Percentiles rank a stretch among this genome's conserved stretches.
Conservation (phyloP, 108 stramenopile genomes). For the Asterionellopsis glacialis region DNA sequence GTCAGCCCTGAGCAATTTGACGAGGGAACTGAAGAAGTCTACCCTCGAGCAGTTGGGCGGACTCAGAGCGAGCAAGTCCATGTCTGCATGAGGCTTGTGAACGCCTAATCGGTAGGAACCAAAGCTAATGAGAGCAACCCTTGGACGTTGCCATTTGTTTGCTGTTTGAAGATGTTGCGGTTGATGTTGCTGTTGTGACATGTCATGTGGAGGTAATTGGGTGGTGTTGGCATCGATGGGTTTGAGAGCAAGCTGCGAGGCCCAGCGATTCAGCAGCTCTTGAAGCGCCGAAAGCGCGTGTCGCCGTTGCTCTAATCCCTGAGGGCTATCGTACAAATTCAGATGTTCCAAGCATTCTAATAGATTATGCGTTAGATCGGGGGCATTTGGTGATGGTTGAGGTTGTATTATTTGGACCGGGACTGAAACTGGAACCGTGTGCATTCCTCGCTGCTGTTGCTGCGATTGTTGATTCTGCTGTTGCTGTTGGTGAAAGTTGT, state of each 20-base stretch:
- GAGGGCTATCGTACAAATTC: neutral
- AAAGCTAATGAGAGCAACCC: slow-evolving; percentile 39
- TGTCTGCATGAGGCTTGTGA: slow-evolving; percentile 59
- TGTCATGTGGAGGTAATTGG: too few relatives aligned
- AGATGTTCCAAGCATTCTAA: neutral
- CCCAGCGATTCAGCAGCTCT: neutral
- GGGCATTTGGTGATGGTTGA: neutral
- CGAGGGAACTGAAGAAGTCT: slow-evolving; percentile 62
- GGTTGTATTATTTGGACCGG: too few relatives aligned
- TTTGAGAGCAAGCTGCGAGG: too few relatives aligned
- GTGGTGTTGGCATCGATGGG: too few relatives aligned
- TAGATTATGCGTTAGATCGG: neutral
- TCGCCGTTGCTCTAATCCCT: neutral
- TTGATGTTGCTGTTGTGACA: too few relatives aligned
- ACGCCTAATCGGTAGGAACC: slow-evolving; percentile 74
- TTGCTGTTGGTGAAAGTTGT: too few relatives aligned
- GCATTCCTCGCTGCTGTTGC: too few relatives aligned
- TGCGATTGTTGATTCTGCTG: too few relatives aligned
- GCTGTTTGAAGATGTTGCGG: neutral
- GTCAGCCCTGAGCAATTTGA: slow-evolving; percentile 33
- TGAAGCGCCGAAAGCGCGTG: slow-evolving; percentile 1
- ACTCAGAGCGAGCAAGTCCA: slow-evolving; percentile 61
- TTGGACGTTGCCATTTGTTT: slow-evolving; percentile 1
- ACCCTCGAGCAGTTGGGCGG: slow-evolving; percentile 37
- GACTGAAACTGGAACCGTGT: too few relatives aligned